A percentile compares a stretch with the other conserved stretches of the same genome.
Conservation (phyloP, 2,329 filamentous ascomycete species). For the Cercospora sp. region DNA sequence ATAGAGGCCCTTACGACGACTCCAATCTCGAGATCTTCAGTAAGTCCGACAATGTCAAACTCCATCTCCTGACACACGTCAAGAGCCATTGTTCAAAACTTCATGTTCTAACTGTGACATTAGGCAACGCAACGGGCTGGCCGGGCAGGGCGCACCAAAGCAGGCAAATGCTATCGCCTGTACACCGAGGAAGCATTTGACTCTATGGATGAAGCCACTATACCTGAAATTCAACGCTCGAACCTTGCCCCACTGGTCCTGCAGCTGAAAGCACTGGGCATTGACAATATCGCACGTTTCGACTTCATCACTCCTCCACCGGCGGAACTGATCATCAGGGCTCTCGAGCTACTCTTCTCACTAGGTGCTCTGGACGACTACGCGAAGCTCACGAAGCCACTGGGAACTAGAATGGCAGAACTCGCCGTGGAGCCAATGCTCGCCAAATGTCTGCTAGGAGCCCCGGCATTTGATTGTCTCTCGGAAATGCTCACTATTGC, state of each 20-base stretch:
- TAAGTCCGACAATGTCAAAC: conserved; percentile 38
- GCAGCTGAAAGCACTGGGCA: conserved; percentile 90
- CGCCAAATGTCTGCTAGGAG: conserved; percentile 79
- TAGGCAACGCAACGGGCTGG: conserved; percentile 73
- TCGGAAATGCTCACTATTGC: conserved; percentile 88
- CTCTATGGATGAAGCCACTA: conserved; percentile 66
- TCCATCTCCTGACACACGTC: not conserved
- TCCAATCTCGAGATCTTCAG: conserved; percentile 84
- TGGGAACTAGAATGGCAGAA: conserved; percentile 91
- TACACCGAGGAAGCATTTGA: conserved; percentile 77
- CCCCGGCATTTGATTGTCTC: conserved; percentile 72
- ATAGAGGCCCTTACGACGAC: conserved; percentile 85
- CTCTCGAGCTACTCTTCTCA: conserved; percentile 82
- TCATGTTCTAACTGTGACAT: not conserved
- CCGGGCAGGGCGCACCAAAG: conserved; percentile 80
- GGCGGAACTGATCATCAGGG: conserved; percentile 78
- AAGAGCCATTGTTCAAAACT: not conserved
- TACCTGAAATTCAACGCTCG: conserved; percentile 88
- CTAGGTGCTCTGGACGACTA: conserved; percentile 85
- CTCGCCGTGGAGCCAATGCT: conserved; percentile 94
- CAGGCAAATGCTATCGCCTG: conserved; percentile 91
- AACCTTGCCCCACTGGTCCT: conserved; percentile 86
- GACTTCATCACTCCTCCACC: conserved; percentile 85
- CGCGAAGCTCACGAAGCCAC: conserved; percentile 81
- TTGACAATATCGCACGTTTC: conserved; percentile 91